These are phyloP conservation scores for Fusarium transvaalense DNA, from an alignment of 2,329 filamentous ascomycete genomes.

Conservation along the genomic window DNA sequence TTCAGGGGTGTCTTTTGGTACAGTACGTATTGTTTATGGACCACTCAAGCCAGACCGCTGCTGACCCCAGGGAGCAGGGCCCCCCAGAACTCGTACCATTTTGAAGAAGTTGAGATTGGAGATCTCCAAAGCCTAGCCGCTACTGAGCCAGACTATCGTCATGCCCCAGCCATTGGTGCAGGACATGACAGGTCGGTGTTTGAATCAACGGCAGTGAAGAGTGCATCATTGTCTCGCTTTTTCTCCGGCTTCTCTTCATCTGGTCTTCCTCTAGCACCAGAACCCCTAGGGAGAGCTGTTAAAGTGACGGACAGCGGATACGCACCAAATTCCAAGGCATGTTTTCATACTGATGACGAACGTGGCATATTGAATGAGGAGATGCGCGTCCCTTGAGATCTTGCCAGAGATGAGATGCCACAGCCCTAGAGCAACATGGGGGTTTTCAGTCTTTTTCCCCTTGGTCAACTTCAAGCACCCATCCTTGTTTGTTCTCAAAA, in stretches of 20 bases:
- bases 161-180: constrained; percentile 44
- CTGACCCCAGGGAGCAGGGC: constrained; percentile 39
- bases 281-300: constrained; percentile 4
- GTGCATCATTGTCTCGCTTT: constrained; percentile 35
- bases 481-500: constrained; percentile 36
- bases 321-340: not conserved
- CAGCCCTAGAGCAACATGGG: constrained; percentile 41
- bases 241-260: constrained; percentile 20
- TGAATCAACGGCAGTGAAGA: constrained; percentile 34
- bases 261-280: constrained; percentile 2
- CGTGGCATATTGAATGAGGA: constrained; percentile 24
- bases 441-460: constrained; percentile 27
- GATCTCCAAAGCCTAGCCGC: constrained; percentile 48
- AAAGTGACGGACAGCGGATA: constrained; percentile 4
- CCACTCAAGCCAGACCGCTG: constrained; percentile 43
- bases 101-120: constrained; percentile 47
- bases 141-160: constrained; percentile 46
- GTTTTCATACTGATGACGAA: constrained; percentile 8
- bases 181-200: constrained; percentile 33
- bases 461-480: constrained; percentile 40
- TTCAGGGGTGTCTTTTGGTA: constrained; percentile 36
- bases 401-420: constrained; percentile 29
- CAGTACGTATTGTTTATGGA: constrained; percentile 37
- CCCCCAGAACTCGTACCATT: constrained; percentile 49
- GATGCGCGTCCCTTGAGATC: constrained; percentile 30